Percentiles rank a stretch among this genome's conserved stretches.
phyloP scores from a whole-genome alignment of 2,329 filamentous ascomycete species.

The Tricladium varicosporioides region DNA sequence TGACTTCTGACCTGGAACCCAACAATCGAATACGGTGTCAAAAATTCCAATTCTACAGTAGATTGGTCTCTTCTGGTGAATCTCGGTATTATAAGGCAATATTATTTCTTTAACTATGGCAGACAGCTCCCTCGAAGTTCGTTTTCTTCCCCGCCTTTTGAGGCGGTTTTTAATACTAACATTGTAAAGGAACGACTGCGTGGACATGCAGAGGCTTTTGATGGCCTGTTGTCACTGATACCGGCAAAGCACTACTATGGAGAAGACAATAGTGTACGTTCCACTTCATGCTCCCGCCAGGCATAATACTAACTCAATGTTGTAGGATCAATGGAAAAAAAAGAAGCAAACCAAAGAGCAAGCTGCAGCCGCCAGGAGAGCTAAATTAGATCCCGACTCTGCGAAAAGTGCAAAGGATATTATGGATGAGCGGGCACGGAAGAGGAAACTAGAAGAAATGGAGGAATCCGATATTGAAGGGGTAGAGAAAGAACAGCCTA shows the following conservation, averaged over 20 bases:
- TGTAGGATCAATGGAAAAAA: slow-evolving; percentile 85
- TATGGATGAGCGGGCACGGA: slow-evolving; percentile 79
- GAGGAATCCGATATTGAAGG: slow-evolving; percentile 51
- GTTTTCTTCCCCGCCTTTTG: slow-evolving; percentile 25
- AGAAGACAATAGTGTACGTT: slow-evolving; percentile 64
- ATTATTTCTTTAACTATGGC: slow-evolving; percentile 26
- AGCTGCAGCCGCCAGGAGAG: slow-evolving; percentile 76
- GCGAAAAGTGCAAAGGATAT: slow-evolving; percentile 90
- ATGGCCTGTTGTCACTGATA: slow-evolving; percentile 65
- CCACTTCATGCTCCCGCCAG: slow-evolving; percentile 1
- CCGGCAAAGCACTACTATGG: slow-evolving; percentile 71
- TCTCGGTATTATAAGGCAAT: too few species aligned
- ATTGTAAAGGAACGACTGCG: slow-evolving; percentile 48
- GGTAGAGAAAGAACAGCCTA: slow-evolving; percentile 58
- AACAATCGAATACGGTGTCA: neutral
- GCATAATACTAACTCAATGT: too few species aligned
- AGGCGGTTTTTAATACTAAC: slow-evolving; percentile 10
- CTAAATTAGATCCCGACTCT: slow-evolving; percentile 88
- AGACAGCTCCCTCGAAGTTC: slow-evolving; percentile 34
- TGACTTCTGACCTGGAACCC: too few species aligned
- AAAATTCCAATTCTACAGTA: neutral
- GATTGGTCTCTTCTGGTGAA: neutral
- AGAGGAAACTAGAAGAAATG: slow-evolving; percentile 73
- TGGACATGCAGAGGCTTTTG: slow-evolving; percentile 39
- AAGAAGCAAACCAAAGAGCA: slow-evolving; percentile 96